These are phyloP conservation scores for Verbascum thapsus DNA, from an alignment of 257 asterid genomes.

Conservation along the genomic window DNA sequence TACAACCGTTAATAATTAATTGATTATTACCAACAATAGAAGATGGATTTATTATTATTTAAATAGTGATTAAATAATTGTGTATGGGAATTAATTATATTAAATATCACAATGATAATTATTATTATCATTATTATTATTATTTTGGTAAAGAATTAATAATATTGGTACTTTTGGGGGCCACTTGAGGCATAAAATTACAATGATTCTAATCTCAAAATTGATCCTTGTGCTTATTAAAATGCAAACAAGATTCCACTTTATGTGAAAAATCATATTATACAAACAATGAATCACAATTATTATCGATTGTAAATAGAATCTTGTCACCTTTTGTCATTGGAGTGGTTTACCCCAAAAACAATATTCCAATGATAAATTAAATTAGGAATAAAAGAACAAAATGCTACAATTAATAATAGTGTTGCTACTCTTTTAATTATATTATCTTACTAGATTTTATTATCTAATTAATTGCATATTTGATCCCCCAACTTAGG, in stretches of 20 bases:
- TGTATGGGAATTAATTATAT: no score
- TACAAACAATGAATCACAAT: background rate
- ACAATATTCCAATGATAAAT: slow-evolving; percentile 9
- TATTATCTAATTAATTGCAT: no score
- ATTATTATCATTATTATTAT: background rate
- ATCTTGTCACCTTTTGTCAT: background rate
- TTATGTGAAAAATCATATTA: background rate
- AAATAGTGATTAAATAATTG: no score
- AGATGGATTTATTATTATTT: no score
- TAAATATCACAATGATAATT: no score
- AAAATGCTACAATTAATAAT: slow-evolving; percentile 34
- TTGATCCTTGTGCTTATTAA: background rate
- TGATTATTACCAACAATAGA: no score
- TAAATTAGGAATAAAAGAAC: slow-evolving; percentile 29
- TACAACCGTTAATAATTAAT: no score
- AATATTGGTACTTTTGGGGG: slow-evolving; percentile 15
- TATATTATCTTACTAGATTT: slow-evolving; percentile 27
- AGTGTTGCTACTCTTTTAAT: background rate
- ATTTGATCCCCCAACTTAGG: slow-evolving; percentile 23
- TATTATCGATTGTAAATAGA: no score
- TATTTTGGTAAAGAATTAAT: background rate
- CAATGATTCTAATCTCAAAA: background rate
- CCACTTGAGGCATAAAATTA: background rate
- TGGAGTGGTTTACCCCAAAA: background rate
- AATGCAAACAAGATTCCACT: slow-evolving; percentile 4